Base-by-base conservation (phyloP, 2,329 filamentous ascomycete species). In the Aspergillus caelatus region DNA sequence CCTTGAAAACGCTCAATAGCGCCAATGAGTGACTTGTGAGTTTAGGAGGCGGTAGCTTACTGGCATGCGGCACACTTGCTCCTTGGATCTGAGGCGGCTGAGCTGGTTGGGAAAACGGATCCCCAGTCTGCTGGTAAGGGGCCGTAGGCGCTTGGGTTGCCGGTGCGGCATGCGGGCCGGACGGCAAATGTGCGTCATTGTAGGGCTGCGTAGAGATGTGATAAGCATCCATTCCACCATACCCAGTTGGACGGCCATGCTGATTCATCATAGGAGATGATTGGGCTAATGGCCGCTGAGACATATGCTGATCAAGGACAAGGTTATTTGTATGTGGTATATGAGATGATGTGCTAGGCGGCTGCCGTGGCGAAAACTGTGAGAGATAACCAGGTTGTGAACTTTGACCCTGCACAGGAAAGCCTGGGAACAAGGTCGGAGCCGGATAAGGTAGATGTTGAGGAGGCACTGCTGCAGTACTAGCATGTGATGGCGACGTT, bases 1-100 rank as follows among this genome's bases (percentile, higher is more conserved):
- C 71, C 67, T 84, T 88, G 78, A 90, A 88, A 1, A 84, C 81
- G 68, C 84, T 86, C 56, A 90, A 76, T 39, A 89, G 73, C n/a
- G 82, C 81, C 62, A 85, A 78, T 1, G 85, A 82, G 72, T 89
- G 86, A 14, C 81, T 82, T 41, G 80, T 88, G 36, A 89, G 80
- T 65, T 83, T 85, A 8, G 86, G 86, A 45, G 83, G 80, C 19
- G 87, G 87, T 28, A 89, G 72, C 58, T 85, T 85, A 72, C 68
- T 86, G 74, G 87, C 85, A 39, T 84, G 81, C 1, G 87, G 87
- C 34, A 84, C 81, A 41, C 77, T 74, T 46, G 81, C 79, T n/a
- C 79, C 78, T 61, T 79, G 78, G 57, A 76, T 58, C 48, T 75
- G 73, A 46, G 73, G 66, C 36, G 68, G 65, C 36, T 75, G 77